Evolutionary conservation across 306 rosid species (phyloP), one percentile per base, ranked within the genome.

Genomic region (Senna siamea): DNA sequence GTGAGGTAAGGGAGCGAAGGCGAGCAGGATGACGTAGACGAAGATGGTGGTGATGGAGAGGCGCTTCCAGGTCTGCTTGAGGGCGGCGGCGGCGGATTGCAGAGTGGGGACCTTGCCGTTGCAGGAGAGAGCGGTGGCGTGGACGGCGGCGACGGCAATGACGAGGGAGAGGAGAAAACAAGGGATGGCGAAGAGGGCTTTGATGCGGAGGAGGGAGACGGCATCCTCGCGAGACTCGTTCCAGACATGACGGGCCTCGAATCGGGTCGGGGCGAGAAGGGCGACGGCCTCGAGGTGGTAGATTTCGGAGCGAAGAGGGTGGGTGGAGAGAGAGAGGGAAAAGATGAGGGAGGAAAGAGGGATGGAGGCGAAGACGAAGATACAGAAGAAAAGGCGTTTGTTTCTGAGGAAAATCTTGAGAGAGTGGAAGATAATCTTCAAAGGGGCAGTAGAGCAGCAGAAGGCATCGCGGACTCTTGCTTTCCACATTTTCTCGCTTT

Each of bases 161-260:
- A 84, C 13, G 63, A 90, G 86, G 44, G 98, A 93, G 84, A 93
- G 60, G 32, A 81, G 12, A 74, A 43, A 85, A 74, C 69, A 61
- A 2, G 97, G 97, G 43, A 86, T 18, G 53, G 84, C 72, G 79
- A 87, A 85, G 80, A 84, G 78, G 73, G 73, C 82, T 72, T 79
- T 91, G 71, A 73, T 51, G 34, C 82, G 88, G 75, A 93, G 76
- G 76, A 91, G 83, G 12, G 85, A 78, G 19, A 80, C 28, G 52
- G 98, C 97, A 51, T 83, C 89, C 19, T 66, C 37, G 65, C 92
- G 92, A 9, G 98, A 87, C 30, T 93, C 90, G 13, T 17, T 20
- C 89, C 81, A 86, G 38, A 93, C 87, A 38, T 93, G 96, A 5
- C 98, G 93, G 2, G 91, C 89, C 70, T 93, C 96, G 81, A 91